phyloP scores from a whole-genome alignment of 352 stramenopile genomes.

The Phytopythium cucurbitacearum region DNA sequence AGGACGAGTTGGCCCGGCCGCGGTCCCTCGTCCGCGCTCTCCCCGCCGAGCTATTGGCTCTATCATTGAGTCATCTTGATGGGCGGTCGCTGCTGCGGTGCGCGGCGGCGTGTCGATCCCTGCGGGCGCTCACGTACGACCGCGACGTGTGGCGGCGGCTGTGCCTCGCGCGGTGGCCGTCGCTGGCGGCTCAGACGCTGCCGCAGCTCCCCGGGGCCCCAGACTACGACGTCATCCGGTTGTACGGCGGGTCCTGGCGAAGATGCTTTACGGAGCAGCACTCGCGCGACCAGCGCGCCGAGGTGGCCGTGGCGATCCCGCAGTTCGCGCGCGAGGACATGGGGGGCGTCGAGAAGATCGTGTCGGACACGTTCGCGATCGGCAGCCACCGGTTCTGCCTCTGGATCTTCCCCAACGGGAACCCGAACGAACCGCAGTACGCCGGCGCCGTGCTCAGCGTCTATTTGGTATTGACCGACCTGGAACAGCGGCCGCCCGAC shows the following conservation, averaged over 20 bases:
- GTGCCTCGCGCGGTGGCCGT: conserved; percentile 56
- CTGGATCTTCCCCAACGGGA: conserved; percentile 79
- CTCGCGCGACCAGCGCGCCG: conserved; percentile 33
- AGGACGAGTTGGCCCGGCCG: conserved; percentile 4
- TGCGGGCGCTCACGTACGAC: conserved; percentile 47
- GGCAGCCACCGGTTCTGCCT: conserved; percentile 71
- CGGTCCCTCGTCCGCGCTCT: conserved; percentile 33
- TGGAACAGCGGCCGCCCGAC: conserved; percentile 38
- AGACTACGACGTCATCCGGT: conserved; percentile 60
- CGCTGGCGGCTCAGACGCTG: conserved; percentile 45
- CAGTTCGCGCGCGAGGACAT: conserved; percentile 36
- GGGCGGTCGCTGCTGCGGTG: conserved; percentile 50
- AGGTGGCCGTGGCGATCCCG: conserved; percentile 51
- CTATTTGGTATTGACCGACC: conserved; percentile 76
- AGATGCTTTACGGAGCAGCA: conserved; percentile 61
- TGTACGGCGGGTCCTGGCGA: conserved; percentile 74
- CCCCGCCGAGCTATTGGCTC: conserved; percentile 47
- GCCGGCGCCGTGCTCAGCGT: conserved; percentile 61
- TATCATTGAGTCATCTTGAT: conserved; percentile 46
- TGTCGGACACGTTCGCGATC: conserved; percentile 71
- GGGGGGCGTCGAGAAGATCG: conserved; percentile 53
- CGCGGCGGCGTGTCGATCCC: conserved; percentile 34
- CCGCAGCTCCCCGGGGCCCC: conserved; percentile 65
- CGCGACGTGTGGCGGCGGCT: conserved; percentile 64
- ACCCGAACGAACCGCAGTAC: conserved; percentile 75